Base-by-base conservation (phyloP, 352 stramenopile species). In the Phytophthora foliorum region DNA sequence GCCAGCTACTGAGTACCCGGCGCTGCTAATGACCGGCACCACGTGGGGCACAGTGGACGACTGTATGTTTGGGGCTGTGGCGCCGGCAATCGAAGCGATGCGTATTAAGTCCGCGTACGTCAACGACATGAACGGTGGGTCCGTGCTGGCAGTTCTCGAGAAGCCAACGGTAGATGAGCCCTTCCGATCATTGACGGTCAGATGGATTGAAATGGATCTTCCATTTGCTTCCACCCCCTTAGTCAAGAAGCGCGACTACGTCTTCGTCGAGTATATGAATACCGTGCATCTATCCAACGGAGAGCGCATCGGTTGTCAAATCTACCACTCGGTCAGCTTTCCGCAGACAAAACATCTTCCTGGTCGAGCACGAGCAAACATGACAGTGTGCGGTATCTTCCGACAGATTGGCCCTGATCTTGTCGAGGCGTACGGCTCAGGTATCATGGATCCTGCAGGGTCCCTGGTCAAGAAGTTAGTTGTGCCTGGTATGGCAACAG, bases 371-470 rank as follows among this genome's bases (percentile, higher is more conserved):
- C 78, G 82, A 9, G 80, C 65, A 2, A 81, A 78, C 21, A 61
- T 87, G 53, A 85, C 82, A 16, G 54, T 80, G 31, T 85, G 73
- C 39, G 75, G 49, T n/a, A 73, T 90, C 63, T 88, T 81, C 54
- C 70, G 78, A 8, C 82, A 90, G 60, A 71, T 73, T 29, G 58
- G 27, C 2, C 63, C 76, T 4, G 74, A 82, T 39, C 59, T 69
- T 19, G 72, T 90, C 4, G 77, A 90, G 53, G 55, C 78, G 16
- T 87, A 82, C 63, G 60, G 73, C 7, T 67, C 59, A 2, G 69
- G 69, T 8, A 74, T 77, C 29, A 51, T 80, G 9, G 63, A 82
- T 22, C 59, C 65, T 6, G 49, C 49, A 0, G 69, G 75, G 17
- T 67, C 72, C 10, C 51, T 89, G 32, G 63, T 75, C 34, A 65